Conservation (phyloP, 305 asterid genomes). For the Salvia sclarea region DNA sequence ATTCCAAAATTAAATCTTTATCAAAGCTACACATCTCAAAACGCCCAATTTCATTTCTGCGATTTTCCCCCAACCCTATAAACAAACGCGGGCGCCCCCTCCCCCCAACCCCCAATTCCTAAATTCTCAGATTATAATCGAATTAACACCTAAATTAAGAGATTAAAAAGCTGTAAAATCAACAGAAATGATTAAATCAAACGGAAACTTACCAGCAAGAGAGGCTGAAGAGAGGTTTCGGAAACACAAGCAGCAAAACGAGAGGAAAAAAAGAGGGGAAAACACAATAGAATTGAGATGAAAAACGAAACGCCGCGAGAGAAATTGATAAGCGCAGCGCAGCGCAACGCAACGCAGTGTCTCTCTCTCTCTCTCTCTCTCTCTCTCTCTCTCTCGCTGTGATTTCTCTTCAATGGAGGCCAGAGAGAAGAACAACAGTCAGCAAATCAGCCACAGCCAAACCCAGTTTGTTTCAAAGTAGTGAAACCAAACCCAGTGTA, state of each 20-base stretch:
- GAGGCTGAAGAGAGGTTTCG: constrained; percentile 19
- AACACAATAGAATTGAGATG: constrained; percentile 18
- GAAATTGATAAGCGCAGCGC: constrained; percentile 8
- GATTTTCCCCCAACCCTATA: constrained; percentile 4
- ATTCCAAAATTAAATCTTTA: background rate
- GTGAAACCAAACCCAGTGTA: constrained; percentile 23
- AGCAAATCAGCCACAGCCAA: constrained; percentile 33
- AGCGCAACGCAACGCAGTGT: no score
- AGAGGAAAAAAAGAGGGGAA: background rate
- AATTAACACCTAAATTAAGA: background rate
- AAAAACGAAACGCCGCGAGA: constrained; percentile 20
- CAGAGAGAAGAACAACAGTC: constrained; percentile 27
- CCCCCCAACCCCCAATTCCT: background rate
- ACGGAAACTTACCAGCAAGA: constrained; percentile 28
- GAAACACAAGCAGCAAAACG: constrained; percentile 6
- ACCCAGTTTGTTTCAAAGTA: constrained; percentile 27
- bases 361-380: background rate
- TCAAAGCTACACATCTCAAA: constrained; percentile 11
- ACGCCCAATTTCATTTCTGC: background rate
- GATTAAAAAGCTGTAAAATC: background rate
- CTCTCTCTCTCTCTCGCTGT: constrained; percentile 14
- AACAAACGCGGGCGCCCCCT: background rate
- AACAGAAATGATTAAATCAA: background rate
- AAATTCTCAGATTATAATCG: background rate
- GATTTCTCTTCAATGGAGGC: constrained; percentile 31